Percentiles rank a stretch among this genome's conserved stretches.
These are phyloP conservation scores for Aphanomyces euteiches DNA, from an alignment of 352 stramenopile genomes.

Conservation along the genomic window DNA sequence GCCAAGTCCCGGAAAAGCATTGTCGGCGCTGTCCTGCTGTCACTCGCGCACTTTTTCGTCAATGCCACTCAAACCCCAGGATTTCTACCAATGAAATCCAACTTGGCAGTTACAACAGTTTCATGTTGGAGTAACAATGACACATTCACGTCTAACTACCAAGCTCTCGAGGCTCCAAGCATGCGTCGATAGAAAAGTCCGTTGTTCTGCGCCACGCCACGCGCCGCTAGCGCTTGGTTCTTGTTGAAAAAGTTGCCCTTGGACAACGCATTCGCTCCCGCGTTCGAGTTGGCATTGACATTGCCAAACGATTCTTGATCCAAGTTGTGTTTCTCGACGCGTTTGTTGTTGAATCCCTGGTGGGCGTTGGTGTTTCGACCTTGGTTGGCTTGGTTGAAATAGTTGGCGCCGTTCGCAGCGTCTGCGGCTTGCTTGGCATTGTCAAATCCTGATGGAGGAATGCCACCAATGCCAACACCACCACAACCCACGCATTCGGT, in stretches of 20 bases:
- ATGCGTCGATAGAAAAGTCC: slow-evolving; percentile 15
- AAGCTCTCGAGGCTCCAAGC: neutral
- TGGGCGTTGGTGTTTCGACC: slow-evolving; percentile 1
- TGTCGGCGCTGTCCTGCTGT: neutral
- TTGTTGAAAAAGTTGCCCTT: slow-evolving; percentile 13
- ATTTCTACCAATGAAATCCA: neutral
- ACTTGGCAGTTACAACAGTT: neutral
- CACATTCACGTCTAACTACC: neutral
- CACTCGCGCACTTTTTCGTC: neutral
- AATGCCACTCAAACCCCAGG: neutral
- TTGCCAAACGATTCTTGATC: slow-evolving; percentile 10
- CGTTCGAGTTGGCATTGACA: slow-evolving; percentile 17
- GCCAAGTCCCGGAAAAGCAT: slow-evolving; percentile 28
- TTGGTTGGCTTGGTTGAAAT: slow-evolving; percentile 9
- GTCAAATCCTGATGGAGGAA: slow-evolving; percentile 7
- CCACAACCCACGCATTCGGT: neutral
- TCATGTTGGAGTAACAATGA: neutral
- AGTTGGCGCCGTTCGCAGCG: slow-evolving; percentile 10
- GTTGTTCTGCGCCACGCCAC: neutral
- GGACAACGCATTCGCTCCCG: neutral
- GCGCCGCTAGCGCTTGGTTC: neutral
- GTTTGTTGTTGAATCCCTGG: slow-evolving; percentile 6
- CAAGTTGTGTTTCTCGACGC: slow-evolving; percentile 7
- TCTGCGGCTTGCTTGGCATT: neutral
- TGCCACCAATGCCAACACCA: neutral